Evolutionary conservation across 116 monocot genomes (phyloP), one percentile per base, ranked within the genome.

Genomic region (Trichopus zeylanicus): DNA sequence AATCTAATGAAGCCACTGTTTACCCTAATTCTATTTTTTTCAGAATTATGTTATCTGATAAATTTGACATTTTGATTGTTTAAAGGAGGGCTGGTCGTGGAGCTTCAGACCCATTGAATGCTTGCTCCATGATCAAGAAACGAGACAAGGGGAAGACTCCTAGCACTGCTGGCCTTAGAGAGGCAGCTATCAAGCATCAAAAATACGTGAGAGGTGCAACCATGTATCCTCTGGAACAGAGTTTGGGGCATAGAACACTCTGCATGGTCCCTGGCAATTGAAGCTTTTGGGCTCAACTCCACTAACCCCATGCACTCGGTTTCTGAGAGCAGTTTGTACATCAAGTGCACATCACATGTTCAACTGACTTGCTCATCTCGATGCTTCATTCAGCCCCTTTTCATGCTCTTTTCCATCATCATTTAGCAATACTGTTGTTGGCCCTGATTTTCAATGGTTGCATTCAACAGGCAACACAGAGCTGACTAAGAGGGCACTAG

Each of bases 141-240:
- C 70, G 81, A 48, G 66, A 56, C 3, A 68, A 68, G 22, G 60
- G 59, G 26, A 76, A 81, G 70, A 39, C 26, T 13, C 20, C 51
- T 3, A 46, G 66, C 23, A 31, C 35, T 1, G 30, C 66, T 3
- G 72, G 38, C 58, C 30, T 81, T 24, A 72, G 87, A 70, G 73
- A 84, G 31, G 75, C 70, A 21, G 97, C 84, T 46, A 15, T 62
- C 10, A 47, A 65, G 30, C 97, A 91, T 65, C 73, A 79, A 30
- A 74, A 73, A 46, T 77, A 74, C 25, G 70, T 82, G 3, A 82
- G 70, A 63, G 87, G 91, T 26, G 70, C 90, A 33, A 79, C 91
- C 48, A 56, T 87, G 78, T 97, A 97, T 60, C 95, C 95, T 53
- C 28, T 95, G 30, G 95, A 90, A 29, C 81, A 65, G 27, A 85